Evolutionary conservation across 108 stramenopile species (phyloP).

Genomic region (Cyclotella baltica): DNA sequence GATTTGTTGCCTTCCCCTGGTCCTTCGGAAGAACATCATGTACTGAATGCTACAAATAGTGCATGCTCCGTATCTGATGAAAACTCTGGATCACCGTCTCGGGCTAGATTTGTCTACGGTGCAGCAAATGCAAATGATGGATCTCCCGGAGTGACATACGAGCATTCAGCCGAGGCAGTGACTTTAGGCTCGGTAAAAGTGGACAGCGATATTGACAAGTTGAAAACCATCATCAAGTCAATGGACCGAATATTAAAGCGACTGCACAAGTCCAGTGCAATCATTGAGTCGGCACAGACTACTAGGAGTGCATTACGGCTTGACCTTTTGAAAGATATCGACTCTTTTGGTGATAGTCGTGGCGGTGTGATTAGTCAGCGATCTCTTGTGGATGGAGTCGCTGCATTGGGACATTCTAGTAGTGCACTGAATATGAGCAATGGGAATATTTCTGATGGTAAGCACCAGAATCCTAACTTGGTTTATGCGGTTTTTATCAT

Average conservation of each 20-base stretch:
- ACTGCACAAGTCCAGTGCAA: conserved; percentile 60
- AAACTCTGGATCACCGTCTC: not conserved
- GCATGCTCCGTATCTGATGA: not conserved
- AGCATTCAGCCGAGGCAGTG: conserved; percentile 35
- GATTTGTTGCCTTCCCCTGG: conserved; percentile 85
- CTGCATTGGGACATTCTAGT: conserved; percentile 63
- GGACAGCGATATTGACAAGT: conserved; percentile 86
- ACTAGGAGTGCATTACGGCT: conserved; percentile 60
- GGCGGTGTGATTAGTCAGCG: conserved; percentile 79
- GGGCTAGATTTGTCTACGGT: conserved; percentile 30
- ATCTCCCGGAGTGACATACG: conserved; percentile 10
- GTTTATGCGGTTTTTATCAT: conserved; percentile 5
- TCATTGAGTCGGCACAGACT: conserved; percentile 63
- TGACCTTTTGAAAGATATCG: conserved; percentile 71
- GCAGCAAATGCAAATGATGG: conserved; percentile 13
- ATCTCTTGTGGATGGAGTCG: conserved; percentile 75
- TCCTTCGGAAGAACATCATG: conserved; percentile 74
- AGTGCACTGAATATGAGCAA: conserved; percentile 62
- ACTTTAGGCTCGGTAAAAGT: conserved; percentile 75
- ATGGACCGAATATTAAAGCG: conserved; percentile 71
- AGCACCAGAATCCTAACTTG: conserved; percentile 23
- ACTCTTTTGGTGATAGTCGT: conserved; percentile 82
- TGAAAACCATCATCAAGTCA: conserved; percentile 78
- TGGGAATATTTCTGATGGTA: conserved; percentile 72
- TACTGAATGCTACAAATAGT: conserved; percentile 54